Percentiles rank a stretch among this genome's conserved stretches.
Evolutionary conservation across 2,329 filamentous ascomycete species (phyloP).

Genomic region (Thermothelomyces thermophilus): DNA sequence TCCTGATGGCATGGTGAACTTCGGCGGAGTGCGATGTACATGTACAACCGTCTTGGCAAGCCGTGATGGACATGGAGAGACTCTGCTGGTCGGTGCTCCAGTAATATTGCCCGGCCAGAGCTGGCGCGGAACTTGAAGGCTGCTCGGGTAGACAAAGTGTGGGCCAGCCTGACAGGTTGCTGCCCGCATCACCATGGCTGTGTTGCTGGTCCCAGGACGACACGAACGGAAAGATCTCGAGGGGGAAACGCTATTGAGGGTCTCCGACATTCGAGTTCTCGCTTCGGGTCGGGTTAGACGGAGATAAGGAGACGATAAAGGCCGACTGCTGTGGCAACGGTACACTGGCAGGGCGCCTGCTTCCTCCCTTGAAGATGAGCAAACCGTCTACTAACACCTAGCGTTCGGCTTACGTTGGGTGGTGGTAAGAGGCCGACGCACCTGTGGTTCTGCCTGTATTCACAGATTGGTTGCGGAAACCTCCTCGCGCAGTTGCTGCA

Average conservation of each 20-base stretch:
- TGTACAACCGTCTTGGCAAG: conserved; percentile 24
- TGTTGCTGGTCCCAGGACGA: conserved; percentile 17
- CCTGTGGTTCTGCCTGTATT: conserved; percentile 34
- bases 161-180: conserved; percentile 22
- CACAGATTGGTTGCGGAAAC: conserved; percentile 45
- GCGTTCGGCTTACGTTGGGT: not conserved
- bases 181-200: conserved; percentile 7
- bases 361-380: conserved; percentile 2
- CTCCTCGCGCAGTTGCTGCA: conserved; percentile 48
- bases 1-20: conserved; percentile 27
- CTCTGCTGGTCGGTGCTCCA: conserved; percentile 19
- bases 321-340: conserved; percentile 21
- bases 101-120: conserved; percentile 12
- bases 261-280: conserved; percentile 15
- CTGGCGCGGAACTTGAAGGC: conserved; percentile 10
- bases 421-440: conserved; percentile 13
- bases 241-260: conserved; percentile 8
- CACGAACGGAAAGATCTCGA: conserved; percentile 1
- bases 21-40: conserved; percentile 26
- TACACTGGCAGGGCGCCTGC: conserved; percentile 21
- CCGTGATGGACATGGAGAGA: conserved; percentile 11
- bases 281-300: conserved; percentile 8
- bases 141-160: conserved; percentile 22
- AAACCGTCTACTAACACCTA: not conserved
- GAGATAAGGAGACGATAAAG: conserved; percentile 24